These are phyloP conservation scores for Fusarium incarnatum DNA, from an alignment of 2,329 filamentous ascomycete genomes.

Conservation along the genomic window DNA sequence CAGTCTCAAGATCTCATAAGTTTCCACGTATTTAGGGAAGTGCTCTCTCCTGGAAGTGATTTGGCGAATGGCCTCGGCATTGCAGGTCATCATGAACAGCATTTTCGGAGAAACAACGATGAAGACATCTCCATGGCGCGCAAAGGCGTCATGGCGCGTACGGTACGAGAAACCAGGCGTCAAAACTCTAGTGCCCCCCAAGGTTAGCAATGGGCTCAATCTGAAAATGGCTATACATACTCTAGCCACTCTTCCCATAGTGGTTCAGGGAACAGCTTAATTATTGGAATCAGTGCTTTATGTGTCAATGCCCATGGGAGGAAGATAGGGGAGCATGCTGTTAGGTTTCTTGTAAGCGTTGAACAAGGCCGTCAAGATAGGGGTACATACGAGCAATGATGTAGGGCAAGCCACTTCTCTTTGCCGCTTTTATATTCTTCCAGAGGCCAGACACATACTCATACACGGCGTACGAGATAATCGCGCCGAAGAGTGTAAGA, in stretches of 20 bases:
- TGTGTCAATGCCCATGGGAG: conserved; percentile 67
- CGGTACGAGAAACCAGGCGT: conserved; percentile 70
- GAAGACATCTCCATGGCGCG: conserved; percentile 71
- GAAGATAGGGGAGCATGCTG: conserved; percentile 64
- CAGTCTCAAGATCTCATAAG: conserved; percentile 52
- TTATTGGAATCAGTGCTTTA: conserved; percentile 65
- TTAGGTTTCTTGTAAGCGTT: background rate
- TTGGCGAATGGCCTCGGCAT: conserved; percentile 74
- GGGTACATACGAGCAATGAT: conserved; percentile 61
- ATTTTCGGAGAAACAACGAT: conserved; percentile 69
- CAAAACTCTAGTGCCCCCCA: conserved; percentile 57
- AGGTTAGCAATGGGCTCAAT: conserved; percentile 18
- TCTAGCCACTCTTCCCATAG: conserved; percentile 69
- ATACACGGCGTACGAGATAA: conserved; percentile 52
- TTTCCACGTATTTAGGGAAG: conserved; percentile 65
- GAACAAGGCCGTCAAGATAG: background rate
- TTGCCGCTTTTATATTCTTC: conserved; percentile 62
- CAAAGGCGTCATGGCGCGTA: conserved; percentile 68
- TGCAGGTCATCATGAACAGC: conserved; percentile 67
- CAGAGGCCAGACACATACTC: conserved; percentile 51
- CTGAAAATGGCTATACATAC: conserved; percentile 56
- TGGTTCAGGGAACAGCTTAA: conserved; percentile 65
- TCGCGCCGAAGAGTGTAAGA: conserved; percentile 48
- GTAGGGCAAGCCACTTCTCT: conserved; percentile 64
- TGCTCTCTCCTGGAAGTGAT: conserved; percentile 74